Evolutionary conservation across 805 yeast genomes (phyloP), one percentile per base, ranked within the genome.

Genomic region (Saccharomycopsis babjevae): DNA sequence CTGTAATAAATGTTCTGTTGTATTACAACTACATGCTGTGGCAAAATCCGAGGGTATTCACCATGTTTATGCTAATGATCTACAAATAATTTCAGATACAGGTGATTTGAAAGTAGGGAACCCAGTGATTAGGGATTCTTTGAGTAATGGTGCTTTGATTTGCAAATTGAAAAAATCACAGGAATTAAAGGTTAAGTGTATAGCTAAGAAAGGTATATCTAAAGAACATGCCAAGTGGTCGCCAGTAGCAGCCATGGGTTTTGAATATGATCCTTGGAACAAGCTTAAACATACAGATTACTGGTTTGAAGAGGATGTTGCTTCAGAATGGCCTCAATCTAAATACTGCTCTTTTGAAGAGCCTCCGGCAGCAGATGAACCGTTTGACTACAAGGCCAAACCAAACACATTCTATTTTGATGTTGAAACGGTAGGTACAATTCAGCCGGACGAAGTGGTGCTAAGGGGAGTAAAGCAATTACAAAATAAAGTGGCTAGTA

Each of bases 151-250:
- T 60, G 88, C 93, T n/a, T 74, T 94, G 60, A 83, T 94, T 67
- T 90, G 97, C 75, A 91, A 93, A 73, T 79, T 94, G 67, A 83
- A 96, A 72, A 88, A 88, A 71, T 93, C 91, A 68, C 99, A 94
- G 76, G 97, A 93, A 71, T 78, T 94, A 67, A 83, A 86, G 67
- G 76, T 94, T 63, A 85, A 86, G 67, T 94, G 99, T 75, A 87
- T 94, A 65, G 99, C 99, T 60, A 94, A 94, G 74, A 94, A 94
- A 77, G 99, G 98, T 54, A 91, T 91, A 62, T 89, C 97, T 57
- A 92, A 92, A 72, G 99, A 94, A 72, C 99, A 94, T 71, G 97
- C 99, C 57, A 94, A 94, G 71, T 94, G 99, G 99, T 86, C 94
- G 6, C 97, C 99, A 13, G 88, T 96, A 66, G 82, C 97, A 0